These are phyloP conservation scores for Fraxinus xanthoxyloides DNA, from an alignment of 305 asterid species.

Conservation along the genomic window DNA sequence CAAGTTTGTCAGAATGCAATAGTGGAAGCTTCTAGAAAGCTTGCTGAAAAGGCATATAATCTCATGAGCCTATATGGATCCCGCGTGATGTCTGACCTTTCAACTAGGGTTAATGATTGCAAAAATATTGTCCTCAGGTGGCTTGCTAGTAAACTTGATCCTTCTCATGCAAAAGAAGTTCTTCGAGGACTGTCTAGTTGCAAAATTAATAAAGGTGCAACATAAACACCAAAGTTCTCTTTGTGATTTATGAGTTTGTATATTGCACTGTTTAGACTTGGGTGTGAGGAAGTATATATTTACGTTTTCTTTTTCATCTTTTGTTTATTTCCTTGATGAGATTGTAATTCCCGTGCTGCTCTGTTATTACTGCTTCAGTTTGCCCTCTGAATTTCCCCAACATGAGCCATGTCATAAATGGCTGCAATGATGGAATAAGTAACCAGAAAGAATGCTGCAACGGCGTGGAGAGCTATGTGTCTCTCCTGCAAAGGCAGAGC, in stretches of 20 bases:
- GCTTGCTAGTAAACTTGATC: slow-evolving; percentile 90
- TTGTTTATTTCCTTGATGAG: background rate
- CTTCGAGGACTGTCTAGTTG: slow-evolving; percentile 88
- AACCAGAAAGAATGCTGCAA: slow-evolving; percentile 69
- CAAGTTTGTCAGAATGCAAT: slow-evolving; percentile 91
- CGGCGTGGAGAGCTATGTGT: slow-evolving; percentile 64
- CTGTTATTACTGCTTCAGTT: slow-evolving; percentile 40
- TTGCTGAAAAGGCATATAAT: slow-evolving; percentile 64
- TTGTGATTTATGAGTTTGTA: background rate
- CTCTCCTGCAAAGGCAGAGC: slow-evolving; percentile 94
- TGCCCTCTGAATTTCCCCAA: slow-evolving; percentile 89
- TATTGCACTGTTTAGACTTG: background rate
- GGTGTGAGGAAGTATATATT: background rate
- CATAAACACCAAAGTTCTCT: background rate
- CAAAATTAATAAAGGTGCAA: slow-evolving; percentile 84
- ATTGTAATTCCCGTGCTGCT: slow-evolving; percentile 6
- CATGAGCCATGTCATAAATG: slow-evolving; percentile 56
- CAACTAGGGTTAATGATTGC: slow-evolving; percentile 73
- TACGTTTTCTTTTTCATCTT: background rate
- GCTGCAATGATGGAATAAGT: slow-evolving; percentile 49
- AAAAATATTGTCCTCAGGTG: slow-evolving; percentile 72
- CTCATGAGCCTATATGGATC: slow-evolving; percentile 50
- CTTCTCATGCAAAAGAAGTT: slow-evolving; percentile 75
- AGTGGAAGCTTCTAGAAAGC: slow-evolving; percentile 77
- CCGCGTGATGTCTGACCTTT: slow-evolving; percentile 57